phyloP scores from a whole-genome alignment of 176 grass and related monocot genomes.

The Paspalum notatum region DNA sequence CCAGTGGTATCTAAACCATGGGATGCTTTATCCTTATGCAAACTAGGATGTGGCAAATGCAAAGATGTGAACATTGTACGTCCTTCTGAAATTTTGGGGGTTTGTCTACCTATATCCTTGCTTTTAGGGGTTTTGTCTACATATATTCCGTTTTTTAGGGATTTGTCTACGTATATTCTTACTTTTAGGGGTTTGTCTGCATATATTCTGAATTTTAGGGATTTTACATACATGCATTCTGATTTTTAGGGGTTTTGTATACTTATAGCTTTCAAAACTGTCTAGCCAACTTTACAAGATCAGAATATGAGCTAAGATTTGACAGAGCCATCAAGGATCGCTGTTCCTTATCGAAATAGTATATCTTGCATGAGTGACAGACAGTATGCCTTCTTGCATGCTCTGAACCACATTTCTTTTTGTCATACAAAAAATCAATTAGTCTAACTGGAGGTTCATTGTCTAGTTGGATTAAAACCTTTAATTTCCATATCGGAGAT shows the following conservation, averaged over 20 bases:
- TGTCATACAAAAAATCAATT: not conserved
- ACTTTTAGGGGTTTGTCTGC: too few species aligned
- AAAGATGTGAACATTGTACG: constrained; percentile 9
- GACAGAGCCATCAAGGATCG: not conserved
- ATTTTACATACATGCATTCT: not conserved
- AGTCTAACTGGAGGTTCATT: constrained; percentile 3
- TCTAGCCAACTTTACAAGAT: constrained; percentile 17
- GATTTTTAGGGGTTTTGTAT: not conserved
- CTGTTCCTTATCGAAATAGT: not conserved
- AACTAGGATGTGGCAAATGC: not conserved
- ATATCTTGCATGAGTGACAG: not conserved
- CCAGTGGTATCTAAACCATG: not conserved
- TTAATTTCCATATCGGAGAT: not conserved
- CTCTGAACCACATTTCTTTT: not conserved
- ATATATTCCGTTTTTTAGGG: not conserved
- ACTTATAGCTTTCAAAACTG: not conserved
- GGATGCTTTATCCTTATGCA: not conserved
- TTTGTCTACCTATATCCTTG: not conserved
- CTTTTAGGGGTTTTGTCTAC: too few species aligned
- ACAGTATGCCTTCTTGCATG: not conserved
- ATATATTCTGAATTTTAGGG: too few species aligned
- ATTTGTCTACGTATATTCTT: too few species aligned
- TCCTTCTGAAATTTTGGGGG: not conserved
- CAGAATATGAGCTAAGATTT: not conserved
- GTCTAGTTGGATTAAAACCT: not conserved